These are phyloP conservation scores for Tulasnella sp. DNA, from an alignment of 768 basidiomycete genomes.

Conservation along the genomic window DNA sequence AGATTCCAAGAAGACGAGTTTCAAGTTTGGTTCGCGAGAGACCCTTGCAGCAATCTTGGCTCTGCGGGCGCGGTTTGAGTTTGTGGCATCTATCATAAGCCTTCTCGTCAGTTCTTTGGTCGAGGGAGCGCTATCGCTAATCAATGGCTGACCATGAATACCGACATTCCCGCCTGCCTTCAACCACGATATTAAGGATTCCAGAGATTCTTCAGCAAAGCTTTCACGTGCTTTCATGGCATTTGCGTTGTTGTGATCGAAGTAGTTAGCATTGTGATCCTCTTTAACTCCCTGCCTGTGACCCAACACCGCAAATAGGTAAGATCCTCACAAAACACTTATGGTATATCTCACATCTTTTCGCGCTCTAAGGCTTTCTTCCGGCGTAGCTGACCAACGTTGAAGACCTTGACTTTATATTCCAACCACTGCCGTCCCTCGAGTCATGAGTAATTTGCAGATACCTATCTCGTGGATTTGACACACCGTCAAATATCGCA, in stretches of 20 bases:
- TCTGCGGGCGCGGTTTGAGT: slow-evolving; percentile 77
- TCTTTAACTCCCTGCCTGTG: slow-evolving; percentile 75
- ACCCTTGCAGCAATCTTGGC: slow-evolving; percentile 82
- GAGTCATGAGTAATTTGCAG: not conserved
- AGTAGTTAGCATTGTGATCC: slow-evolving; percentile 87
- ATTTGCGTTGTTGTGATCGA: slow-evolving; percentile 78
- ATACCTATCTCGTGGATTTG: not conserved
- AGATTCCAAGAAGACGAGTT: slow-evolving; percentile 91
- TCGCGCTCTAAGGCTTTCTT: slow-evolving; percentile 72
- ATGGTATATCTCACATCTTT: slow-evolving; percentile 51
- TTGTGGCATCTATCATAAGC: slow-evolving; percentile 76
- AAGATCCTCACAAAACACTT: not conserved
- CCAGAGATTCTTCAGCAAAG: slow-evolving; percentile 86
- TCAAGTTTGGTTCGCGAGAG: slow-evolving; percentile 66
- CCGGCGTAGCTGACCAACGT: slow-evolving; percentile 90
- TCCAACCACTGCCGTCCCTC: slow-evolving; percentile 77
- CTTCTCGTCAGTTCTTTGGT: not conserved
- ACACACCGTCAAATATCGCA: slow-evolving; percentile 86
- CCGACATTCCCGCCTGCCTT: slow-evolving; percentile 95
- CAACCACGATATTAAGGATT: slow-evolving; percentile 92
- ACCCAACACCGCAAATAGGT: not conserved
- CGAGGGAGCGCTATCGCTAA: not conserved
- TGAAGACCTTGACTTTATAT: slow-evolving; percentile 97
- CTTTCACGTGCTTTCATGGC: slow-evolving; percentile 73
- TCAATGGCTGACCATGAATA: slow-evolving; percentile 63